Evolutionary conservation across 2,329 filamentous ascomycete genomes (phyloP).

Genomic region (Ceratocystis smalleyi): DNA sequence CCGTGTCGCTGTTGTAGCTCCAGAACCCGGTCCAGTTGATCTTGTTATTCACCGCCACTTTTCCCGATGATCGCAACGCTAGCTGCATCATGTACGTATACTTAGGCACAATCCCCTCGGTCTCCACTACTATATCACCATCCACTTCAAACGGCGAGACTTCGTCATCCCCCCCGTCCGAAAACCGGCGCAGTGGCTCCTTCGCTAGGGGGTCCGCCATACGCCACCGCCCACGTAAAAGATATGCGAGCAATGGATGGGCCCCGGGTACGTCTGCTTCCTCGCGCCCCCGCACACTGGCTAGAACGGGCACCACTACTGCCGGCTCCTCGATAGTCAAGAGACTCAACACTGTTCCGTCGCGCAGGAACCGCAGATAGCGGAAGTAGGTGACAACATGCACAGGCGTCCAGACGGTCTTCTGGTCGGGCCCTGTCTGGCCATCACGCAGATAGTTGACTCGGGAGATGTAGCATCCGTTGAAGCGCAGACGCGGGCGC

Average conservation of each 20-base stretch:
- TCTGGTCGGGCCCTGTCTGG: conserved; percentile 50
- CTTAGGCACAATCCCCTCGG: conserved; percentile 60
- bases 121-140: conserved; percentile 67
- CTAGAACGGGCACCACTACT: conserved; percentile 78
- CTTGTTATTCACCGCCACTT: conserved; percentile 62
- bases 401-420: conserved; percentile 67
- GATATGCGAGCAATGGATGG: conserved; percentile 28
- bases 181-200: conserved; percentile 24
- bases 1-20: conserved; percentile 76
- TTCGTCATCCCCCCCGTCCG: neutral
- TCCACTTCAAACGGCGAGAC: conserved; percentile 32
- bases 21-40: conserved; percentile 78
- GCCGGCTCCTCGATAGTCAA: conserved; percentile 65
- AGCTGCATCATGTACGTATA: conserved; percentile 80
- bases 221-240: conserved; percentile 42
- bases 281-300: conserved; percentile 57
- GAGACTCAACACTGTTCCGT: conserved; percentile 69
- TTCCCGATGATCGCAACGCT: conserved; percentile 47
- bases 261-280: conserved; percentile 38
- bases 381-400: conserved; percentile 97
- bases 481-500: conserved; percentile 79
- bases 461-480: conserved; percentile 89
- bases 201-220: conserved; percentile 23
- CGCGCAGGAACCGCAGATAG: conserved; percentile 86
- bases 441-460: conserved; percentile 88